Evolutionary conservation across 768 basidiomycete species (phyloP).

Genomic region (Boletellus ananas): DNA sequence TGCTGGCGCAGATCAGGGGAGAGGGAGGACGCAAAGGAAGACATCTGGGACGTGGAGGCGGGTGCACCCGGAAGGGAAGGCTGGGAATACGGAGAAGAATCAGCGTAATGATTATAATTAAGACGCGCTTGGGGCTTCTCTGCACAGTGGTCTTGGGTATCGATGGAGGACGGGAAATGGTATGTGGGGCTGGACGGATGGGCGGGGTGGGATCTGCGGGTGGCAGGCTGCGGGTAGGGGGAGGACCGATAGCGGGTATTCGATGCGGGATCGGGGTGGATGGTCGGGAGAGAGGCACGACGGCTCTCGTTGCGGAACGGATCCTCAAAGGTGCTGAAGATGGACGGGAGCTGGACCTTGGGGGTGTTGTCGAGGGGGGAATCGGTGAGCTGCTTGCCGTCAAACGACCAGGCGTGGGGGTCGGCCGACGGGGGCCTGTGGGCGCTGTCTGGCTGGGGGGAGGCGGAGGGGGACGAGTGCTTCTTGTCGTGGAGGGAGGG

Average conservation of each 20-base stretch:
- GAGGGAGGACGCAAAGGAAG: slow-evolving; percentile 46
- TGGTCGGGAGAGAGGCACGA: slow-evolving; percentile 60
- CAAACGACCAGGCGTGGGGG: slow-evolving; percentile 25
- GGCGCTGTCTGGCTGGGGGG: slow-evolving; percentile 44
- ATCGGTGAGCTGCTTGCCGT: slow-evolving; percentile 40
- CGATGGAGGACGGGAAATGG: slow-evolving; percentile 52
- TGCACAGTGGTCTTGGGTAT: slow-evolving; percentile 38
- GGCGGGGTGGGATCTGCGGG: slow-evolving; percentile 47
- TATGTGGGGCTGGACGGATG: slow-evolving; percentile 40
- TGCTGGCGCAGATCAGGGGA: slow-evolving; percentile 46
- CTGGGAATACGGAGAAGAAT: slow-evolving; percentile 46
- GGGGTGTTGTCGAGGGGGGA: slow-evolving; percentile 37
- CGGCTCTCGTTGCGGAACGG: slow-evolving; percentile 50
- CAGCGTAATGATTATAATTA: slow-evolving; percentile 38
- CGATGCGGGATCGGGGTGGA: slow-evolving; percentile 44
- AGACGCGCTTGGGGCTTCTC: slow-evolving; percentile 34
- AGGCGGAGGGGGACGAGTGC: slow-evolving; percentile 47
- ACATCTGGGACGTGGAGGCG: slow-evolving; percentile 48
- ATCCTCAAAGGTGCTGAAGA: slow-evolving; percentile 68
- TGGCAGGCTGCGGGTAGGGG: slow-evolving; percentile 50
- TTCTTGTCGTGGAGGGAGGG: slow-evolving; percentile 62
- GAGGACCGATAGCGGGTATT: slow-evolving; percentile 47
- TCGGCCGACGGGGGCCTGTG: slow-evolving; percentile 37
- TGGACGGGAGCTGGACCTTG: slow-evolving; percentile 71
- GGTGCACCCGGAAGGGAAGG: slow-evolving; percentile 51